phyloP scores from a whole-genome alignment of 169 alveolate species.

The Plasmodium gaboni region DNA sequence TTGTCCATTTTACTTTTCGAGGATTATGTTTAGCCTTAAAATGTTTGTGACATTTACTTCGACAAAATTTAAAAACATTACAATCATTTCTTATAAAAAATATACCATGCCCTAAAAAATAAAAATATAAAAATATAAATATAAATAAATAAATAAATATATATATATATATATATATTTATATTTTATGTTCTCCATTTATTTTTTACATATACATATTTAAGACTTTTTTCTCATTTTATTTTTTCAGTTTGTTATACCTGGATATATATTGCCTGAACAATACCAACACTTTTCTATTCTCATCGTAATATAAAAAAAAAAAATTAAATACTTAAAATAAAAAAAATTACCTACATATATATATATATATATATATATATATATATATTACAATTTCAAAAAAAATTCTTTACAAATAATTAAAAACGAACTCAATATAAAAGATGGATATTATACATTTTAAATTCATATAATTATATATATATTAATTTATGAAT shows the following conservation, averaged over 20 bases:
- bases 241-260: conserved; percentile 51
- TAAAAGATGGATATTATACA: too few species aligned
- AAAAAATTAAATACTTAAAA: not conserved
- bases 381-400: too few species aligned
- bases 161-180: not conserved
- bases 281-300: conserved; percentile 98
- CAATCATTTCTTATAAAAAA: conserved; percentile 98
- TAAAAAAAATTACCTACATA: not conserved
- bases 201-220: not conserved
- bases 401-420: too few species aligned
- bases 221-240: too few species aligned
- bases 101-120: conserved; percentile 95
- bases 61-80: conserved; percentile 97
- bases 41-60: conserved; percentile 98
- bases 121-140: not conserved
- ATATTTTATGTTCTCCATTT: conserved; percentile 1
- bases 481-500: too few species aligned
- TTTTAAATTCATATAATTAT: too few species aligned
- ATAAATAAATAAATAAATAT: not conserved
- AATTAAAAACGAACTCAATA: too few species aligned
- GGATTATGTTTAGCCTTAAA: conserved; percentile 99
- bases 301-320: conserved; percentile 87
- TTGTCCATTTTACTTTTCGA: conserved; percentile 98
- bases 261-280: conserved; percentile 97
- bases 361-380: too few species aligned